Conservation (phyloP, 2,329 filamentous ascomycete genomes). For the Phaeophleospora eucalypticola region DNA sequence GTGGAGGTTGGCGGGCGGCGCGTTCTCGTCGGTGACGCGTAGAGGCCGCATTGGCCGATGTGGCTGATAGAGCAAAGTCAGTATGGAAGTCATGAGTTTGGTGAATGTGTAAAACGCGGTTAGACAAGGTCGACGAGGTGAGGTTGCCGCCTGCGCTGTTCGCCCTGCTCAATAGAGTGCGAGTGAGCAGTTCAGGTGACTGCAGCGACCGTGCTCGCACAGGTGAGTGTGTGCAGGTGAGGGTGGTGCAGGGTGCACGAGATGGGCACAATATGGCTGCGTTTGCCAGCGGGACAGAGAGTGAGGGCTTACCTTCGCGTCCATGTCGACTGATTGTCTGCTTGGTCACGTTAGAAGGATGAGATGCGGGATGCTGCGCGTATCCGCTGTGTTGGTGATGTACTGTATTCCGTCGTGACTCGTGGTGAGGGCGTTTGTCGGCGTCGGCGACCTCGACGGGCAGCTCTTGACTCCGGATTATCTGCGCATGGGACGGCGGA, state of each 20-base stretch:
- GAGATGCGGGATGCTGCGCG: not conserved
- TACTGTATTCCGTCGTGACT: constrained; percentile 1
- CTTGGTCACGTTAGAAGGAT: not conserved
- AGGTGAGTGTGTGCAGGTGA: not conserved
- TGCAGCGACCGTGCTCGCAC: not conserved
- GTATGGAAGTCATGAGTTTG: constrained; percentile 21
- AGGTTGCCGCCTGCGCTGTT: too few relatives aligned
- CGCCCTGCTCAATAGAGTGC: too few relatives aligned
- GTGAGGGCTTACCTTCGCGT: constrained; percentile 40
- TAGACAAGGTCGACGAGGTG: too few relatives aligned
- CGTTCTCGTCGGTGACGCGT: constrained; percentile 69
- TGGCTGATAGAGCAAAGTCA: constrained; percentile 52
- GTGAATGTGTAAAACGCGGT: too few relatives aligned
- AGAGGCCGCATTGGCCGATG: constrained; percentile 59
- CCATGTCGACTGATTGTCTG: constrained; percentile 33
- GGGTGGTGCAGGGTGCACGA: not conserved
- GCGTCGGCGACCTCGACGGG: not conserved
- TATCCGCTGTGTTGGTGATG: not conserved
- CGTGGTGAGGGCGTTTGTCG: not conserved
- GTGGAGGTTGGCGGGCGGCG: constrained; percentile 39
- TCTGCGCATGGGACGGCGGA: not conserved
- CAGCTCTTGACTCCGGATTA: not conserved
- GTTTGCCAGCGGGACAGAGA: not conserved
- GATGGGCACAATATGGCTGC: not conserved
- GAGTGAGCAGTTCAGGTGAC: too few relatives aligned